These are phyloP conservation scores for Neospora caninum DNA, from an alignment of 169 alveolate species.

Conservation along the genomic window DNA sequence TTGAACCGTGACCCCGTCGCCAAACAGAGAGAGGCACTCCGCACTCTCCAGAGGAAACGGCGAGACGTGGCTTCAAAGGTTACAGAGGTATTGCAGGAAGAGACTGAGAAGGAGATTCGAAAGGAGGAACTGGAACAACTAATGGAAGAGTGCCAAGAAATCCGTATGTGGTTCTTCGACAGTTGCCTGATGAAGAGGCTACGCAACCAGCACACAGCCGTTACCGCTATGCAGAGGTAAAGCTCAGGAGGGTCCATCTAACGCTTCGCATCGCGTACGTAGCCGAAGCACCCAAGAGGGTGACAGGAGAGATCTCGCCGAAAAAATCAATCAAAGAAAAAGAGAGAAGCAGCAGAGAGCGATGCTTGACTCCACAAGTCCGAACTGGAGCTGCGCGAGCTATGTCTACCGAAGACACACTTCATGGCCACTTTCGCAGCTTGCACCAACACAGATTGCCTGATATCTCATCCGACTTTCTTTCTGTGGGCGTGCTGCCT, in stretches of 20 bases:
- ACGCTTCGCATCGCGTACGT: background rate
- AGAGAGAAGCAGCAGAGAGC: too few relatives aligned
- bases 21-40: constrained; percentile 25
- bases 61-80: constrained; percentile 1
- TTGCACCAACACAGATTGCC: too few relatives aligned
- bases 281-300: background rate
- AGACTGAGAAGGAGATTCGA: background rate
- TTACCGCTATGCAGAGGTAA: background rate
- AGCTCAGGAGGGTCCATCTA: background rate
- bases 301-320: too few relatives aligned
- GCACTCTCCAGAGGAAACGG: constrained; percentile 39
- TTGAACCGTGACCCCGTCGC: background rate
- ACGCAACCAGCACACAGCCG: constrained; percentile 7
- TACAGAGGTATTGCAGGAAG: constrained; percentile 26
- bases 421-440: too few relatives aligned
- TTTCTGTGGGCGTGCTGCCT: too few relatives aligned
- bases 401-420: too few relatives aligned
- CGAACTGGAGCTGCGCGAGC: too few relatives aligned
- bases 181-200: background rate
- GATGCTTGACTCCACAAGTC: too few relatives aligned
- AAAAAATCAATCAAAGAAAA: too few relatives aligned
- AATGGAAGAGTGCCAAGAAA: background rate
- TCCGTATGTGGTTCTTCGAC: background rate
- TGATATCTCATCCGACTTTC: too few relatives aligned
- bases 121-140: background rate